Evolutionary conservation across 2,329 filamentous ascomycete species (phyloP).

Genomic region (Talaromyces sp.): DNA sequence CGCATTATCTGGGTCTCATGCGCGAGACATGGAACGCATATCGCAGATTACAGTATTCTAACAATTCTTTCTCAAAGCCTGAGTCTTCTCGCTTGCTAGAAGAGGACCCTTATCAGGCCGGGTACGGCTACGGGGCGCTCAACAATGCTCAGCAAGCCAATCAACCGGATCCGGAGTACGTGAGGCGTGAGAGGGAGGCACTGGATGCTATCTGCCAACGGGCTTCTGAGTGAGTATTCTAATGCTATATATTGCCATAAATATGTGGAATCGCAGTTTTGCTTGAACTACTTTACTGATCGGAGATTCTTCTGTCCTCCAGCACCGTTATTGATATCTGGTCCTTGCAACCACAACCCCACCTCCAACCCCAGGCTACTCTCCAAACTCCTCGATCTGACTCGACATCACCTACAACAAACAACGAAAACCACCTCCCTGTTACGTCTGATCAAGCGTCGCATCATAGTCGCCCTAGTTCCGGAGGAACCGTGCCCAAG

Average conservation of each 20-base stretch:
- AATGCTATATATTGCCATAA: no score
- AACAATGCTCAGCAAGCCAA: constrained; percentile 39
- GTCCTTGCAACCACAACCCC: constrained; percentile 47
- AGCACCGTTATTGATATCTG: constrained; percentile 51
- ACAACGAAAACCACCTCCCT: constrained; percentile 18
- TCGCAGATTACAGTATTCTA: constrained; percentile 11
- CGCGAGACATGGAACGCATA: constrained; percentile 7
- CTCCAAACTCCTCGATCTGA: constrained; percentile 34
- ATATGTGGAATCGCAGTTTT: neutral
- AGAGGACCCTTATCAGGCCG: constrained; percentile 48
- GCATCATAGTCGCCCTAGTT: constrained; percentile 16
- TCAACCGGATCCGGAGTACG: constrained; percentile 46
- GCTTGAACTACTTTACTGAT: neutral
- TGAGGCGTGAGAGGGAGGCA: constrained; percentile 49
- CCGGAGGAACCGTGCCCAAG: constrained; percentile 37
- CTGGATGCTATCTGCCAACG: constrained; percentile 51
- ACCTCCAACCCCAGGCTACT: constrained; percentile 42
- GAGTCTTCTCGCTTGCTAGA: constrained; percentile 50
- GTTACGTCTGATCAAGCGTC: constrained; percentile 14
- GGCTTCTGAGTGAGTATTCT: constrained; percentile 47
- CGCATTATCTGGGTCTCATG: constrained; percentile 17
- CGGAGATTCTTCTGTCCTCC: neutral
- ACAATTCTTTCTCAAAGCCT: constrained; percentile 24
- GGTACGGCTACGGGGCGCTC: constrained; percentile 48
- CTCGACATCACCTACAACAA: constrained; percentile 21